phyloP scores from a whole-genome alignment of 2,329 filamentous ascomycete species.

The Pyricularia sp. region DNA sequence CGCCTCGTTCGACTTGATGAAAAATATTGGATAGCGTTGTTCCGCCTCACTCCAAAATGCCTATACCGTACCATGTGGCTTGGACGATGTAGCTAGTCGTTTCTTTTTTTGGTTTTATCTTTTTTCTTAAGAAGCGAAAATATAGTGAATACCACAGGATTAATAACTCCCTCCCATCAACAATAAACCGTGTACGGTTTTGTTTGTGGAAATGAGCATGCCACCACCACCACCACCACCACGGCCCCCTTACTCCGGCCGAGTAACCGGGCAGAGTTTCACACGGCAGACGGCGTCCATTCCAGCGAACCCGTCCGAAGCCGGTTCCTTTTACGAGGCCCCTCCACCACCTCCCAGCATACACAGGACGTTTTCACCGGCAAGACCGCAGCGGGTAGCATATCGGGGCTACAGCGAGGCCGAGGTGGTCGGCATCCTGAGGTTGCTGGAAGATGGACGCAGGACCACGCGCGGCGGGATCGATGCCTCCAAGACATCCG shows the following conservation, averaged over 20 bases:
- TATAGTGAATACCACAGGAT: not conserved
- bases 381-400: not conserved
- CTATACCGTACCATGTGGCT: not conserved
- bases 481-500: not conserved
- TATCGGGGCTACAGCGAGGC: not conserved
- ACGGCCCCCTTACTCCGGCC: not conserved
- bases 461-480: not conserved
- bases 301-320: not conserved
- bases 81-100: not conserved
- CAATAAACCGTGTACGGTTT: not conserved
- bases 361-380: not conserved
- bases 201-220: not conserved
- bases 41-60: not conserved
- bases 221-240: not conserved
- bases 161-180: not conserved
- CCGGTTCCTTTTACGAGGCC: not conserved
- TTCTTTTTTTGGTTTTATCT: not conserved
- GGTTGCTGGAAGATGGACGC: not conserved
- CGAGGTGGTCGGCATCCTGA: not conserved
- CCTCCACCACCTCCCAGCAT: not conserved
- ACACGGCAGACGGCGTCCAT: not conserved
- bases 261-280: not conserved
- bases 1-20: not conserved
- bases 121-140: not conserved
- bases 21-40: not conserved